These are phyloP conservation scores for Haplosporangium sp. DNA, from an alignment of 371 early-diverging fungal species.

Conservation along the genomic window DNA sequence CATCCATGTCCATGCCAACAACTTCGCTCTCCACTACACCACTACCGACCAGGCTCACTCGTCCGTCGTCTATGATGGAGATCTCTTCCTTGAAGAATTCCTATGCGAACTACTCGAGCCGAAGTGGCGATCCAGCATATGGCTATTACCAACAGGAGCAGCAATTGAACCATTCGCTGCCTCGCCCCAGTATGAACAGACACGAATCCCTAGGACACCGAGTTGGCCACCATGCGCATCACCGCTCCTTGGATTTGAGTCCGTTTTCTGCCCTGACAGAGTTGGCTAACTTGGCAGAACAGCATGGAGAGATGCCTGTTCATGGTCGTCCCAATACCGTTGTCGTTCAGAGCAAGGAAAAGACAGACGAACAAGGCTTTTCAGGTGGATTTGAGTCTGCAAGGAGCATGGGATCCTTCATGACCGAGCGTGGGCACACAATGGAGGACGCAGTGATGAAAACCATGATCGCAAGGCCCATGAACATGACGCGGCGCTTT, in stretches of 20 bases:
- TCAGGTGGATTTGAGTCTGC: not conserved
- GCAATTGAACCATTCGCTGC: slow-evolving; percentile 31
- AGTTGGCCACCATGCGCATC: slow-evolving; percentile 23
- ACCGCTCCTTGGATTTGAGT: slow-evolving; percentile 25
- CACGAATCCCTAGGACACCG: slow-evolving; percentile 32
- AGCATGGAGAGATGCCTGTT: slow-evolving; percentile 31
- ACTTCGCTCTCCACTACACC: slow-evolving; percentile 7
- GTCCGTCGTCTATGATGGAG: slow-evolving; percentile 23
- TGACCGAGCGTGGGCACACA: not conserved
- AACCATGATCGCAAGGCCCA: slow-evolving; percentile 15
- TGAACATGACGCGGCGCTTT: slow-evolving; percentile 25
- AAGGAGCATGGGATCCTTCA: not conserved
- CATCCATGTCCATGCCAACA: slow-evolving; percentile 8
- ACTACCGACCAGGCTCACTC: slow-evolving; percentile 4
- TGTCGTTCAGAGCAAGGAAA: slow-evolving; percentile 32
- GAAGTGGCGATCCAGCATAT: slow-evolving; percentile 16
- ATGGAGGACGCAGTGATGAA: slow-evolving; percentile 23
- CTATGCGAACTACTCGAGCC: not conserved
- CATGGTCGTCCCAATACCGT: slow-evolving; percentile 12
- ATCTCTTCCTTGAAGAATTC: not conserved
- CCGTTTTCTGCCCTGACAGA: slow-evolving; percentile 46
- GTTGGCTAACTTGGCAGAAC: slow-evolving; percentile 43
- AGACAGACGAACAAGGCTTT: not conserved
- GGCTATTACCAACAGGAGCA: slow-evolving; percentile 37
- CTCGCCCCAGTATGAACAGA: slow-evolving; percentile 33